Base-by-base conservation (phyloP, 495 filamentous ascomycete species). In the Parathielavia appendiculata region DNA sequence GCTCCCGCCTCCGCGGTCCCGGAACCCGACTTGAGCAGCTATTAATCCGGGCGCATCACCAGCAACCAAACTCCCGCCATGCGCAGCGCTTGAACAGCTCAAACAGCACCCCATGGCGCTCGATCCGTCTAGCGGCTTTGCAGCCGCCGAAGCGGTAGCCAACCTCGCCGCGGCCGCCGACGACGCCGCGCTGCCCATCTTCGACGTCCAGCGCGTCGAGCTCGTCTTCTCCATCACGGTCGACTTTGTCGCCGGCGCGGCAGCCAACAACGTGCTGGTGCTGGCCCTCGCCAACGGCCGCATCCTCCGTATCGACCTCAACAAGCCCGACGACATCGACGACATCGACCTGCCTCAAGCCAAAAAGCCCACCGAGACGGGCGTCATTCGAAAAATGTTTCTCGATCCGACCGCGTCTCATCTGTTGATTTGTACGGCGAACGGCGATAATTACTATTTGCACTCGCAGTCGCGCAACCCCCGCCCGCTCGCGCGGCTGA, bases 361-460 rank as follows among this genome's bases (percentile, higher is more conserved):
- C 30, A 95, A 93, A 75, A 95, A 92, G 66, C 82, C 88, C 30
- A 85, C 90, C 23, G 93, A 97, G 69, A 81, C 90, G 46, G 93
- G 93, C 59, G 78, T 95, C 23, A 97, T 98, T 65, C 87, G 89
- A 50, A 87, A 87, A 71, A 88, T 97, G 83, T 98, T 98, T 73
- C 86, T 98, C 56, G 93, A 98, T 66, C 95, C 93, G 5, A 93
- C 91, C 10, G 92, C 95, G 26, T 96, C 91, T 3, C 93, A 98
- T 74, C 74, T 98, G 17, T 83, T 98, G 57, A 88, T 98, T 62
- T 89, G 86, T 65, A 97, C 93, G 2, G 87, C 90, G 12, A 82
- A 90, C 23, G 90, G 89, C 69, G 93, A 97, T 72, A 97, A 96
- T 72, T 97, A 91, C 77, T 98, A 98, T 71, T 86, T 98, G 12